phyloP scores from a whole-genome alignment of 768 basidiomycete species.

The Amanita molliuscula region DNA sequence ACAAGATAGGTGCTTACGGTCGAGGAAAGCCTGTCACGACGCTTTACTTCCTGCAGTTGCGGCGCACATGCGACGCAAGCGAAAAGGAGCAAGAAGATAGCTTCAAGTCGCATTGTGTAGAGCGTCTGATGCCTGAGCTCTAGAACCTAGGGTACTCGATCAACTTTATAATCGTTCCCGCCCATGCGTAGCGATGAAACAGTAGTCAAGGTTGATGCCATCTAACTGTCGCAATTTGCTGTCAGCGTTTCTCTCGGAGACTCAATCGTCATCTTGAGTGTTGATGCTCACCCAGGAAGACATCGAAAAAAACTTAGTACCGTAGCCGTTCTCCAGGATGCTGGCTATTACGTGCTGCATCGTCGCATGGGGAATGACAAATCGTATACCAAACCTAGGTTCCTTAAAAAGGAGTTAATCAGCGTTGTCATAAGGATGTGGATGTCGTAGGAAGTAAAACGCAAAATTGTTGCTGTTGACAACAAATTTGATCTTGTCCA shows the following conservation, averaged over 20 bases:
- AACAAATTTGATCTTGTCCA: slow-evolving; percentile 2
- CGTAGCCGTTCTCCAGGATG: slow-evolving; percentile 11
- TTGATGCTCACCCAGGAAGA: slow-evolving; percentile 9
- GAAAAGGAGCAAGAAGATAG: too few species aligned
- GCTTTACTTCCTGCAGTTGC: too few species aligned
- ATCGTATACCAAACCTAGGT: slow-evolving; percentile 11
- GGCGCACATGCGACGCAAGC: too few species aligned
- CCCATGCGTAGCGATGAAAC: too few species aligned
- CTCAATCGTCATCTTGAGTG: neutral
- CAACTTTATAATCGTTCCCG: too few species aligned
- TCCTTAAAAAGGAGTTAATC: neutral
- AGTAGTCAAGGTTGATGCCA: too few species aligned
- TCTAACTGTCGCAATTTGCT: too few species aligned
- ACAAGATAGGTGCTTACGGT: too few species aligned
- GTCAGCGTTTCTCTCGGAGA: neutral
- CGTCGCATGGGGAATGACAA: slow-evolving; percentile 9
- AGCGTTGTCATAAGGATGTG: slow-evolving; percentile 1
- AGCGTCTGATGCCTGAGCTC: too few species aligned
- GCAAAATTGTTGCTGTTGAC: neutral
- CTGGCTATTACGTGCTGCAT: slow-evolving; percentile 7
- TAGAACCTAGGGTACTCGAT: too few species aligned
- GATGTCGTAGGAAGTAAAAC: slow-evolving; percentile 8
- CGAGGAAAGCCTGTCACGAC: too few species aligned
- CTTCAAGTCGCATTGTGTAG: too few species aligned
- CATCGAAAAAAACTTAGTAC: slow-evolving; percentile 16